Percentiles rank a stretch among this genome's conserved stretches.
These are phyloP conservation scores for Blepharisma stoltei DNA, from an alignment of 73 alveolate genomes.

Conservation along the genomic window DNA sequence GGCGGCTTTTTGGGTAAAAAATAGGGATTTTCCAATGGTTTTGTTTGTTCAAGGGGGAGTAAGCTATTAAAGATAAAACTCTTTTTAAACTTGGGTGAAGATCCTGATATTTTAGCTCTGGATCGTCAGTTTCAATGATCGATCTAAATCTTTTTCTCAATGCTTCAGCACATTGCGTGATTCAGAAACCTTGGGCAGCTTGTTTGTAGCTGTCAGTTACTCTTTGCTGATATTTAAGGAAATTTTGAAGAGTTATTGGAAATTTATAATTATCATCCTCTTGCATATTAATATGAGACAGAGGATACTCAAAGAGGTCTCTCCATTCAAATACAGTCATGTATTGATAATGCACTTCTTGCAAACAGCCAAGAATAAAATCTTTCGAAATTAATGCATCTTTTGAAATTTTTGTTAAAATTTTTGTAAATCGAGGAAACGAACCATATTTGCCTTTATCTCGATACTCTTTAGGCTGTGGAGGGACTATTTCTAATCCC, in stretches of 20 bases:
- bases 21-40: no score
- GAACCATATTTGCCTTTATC: not conserved
- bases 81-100: not conserved
- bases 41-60: no score
- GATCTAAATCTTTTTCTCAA: not conserved
- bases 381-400: constrained; percentile 1
- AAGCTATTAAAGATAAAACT: not conserved
- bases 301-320: constrained; percentile 1
- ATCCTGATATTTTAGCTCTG: not conserved
- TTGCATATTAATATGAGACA: not conserved
- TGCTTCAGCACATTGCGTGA: not conserved
- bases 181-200: not conserved
- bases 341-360: constrained; percentile 16
- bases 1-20: no score
- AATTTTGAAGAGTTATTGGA: not conserved
- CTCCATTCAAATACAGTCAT: not conserved
- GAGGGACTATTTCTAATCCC: constrained; percentile 20
- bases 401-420: not conserved
- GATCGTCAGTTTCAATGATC: not conserved
- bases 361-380: constrained; percentile 8
- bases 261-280: not conserved
- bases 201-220: not conserved
- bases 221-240: not conserved
- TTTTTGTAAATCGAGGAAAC: not conserved
- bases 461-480: not conserved